A percentile compares a stretch with the other conserved stretches of the same genome.
These are phyloP conservation scores for Cordyceps sp. DNA, from an alignment of 2,329 filamentous ascomycete genomes.

Conservation along the genomic window DNA sequence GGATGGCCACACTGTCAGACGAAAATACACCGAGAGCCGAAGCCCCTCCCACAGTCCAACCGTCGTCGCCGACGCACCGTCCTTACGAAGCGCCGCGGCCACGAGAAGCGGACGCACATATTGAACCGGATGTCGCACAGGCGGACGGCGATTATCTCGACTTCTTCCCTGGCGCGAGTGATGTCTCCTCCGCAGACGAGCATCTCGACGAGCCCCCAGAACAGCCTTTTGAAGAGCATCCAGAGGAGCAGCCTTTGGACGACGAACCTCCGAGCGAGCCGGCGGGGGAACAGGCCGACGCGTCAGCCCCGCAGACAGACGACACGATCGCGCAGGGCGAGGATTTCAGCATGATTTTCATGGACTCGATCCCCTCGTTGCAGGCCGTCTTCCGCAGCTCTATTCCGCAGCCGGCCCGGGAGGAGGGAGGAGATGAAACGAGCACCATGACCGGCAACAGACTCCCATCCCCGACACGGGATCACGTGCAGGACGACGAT, in stretches of 20 bases:
- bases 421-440: slow-evolving; percentile 37
- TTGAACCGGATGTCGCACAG: no score
- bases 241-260: no score
- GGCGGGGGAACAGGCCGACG: neutral
- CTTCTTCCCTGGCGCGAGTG: slow-evolving; percentile 13
- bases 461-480: slow-evolving; percentile 29
- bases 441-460: slow-evolving; percentile 39
- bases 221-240: no score
- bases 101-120: no score
- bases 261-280: no score
- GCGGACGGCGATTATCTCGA: slow-evolving; percentile 10
- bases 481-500: slow-evolving; percentile 5
- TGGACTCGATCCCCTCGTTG: slow-evolving; percentile 35
- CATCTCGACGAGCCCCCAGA: no score
- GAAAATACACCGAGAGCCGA: slow-evolving; percentile 17
- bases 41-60: neutral
- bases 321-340: slow-evolving; percentile 32
- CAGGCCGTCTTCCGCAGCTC: slow-evolving; percentile 21
- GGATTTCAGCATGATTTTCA: slow-evolving; percentile 43
- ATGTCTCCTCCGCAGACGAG: slow-evolving; percentile 17
- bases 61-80: slow-evolving; percentile 2
- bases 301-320: slow-evolving; percentile 9
- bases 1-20: slow-evolving; percentile 25
- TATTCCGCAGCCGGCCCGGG: slow-evolving; percentile 14
- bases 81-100: neutral